Percentiles rank a stretch among this genome's conserved stretches.
phyloP scores from a whole-genome alignment of 768 basidiomycete species.

The Boletus pseudopeckii region DNA sequence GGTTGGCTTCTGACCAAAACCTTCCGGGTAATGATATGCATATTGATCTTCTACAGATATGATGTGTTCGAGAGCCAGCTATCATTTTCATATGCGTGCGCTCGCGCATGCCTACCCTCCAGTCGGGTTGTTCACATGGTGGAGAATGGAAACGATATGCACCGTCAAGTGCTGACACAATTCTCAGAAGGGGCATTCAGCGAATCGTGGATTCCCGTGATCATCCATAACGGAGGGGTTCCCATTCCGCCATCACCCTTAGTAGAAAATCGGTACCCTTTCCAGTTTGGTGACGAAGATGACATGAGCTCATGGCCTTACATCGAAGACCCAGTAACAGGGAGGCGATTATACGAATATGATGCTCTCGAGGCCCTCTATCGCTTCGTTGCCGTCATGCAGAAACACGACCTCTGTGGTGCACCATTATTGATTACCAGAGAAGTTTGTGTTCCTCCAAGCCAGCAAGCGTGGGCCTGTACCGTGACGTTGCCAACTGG shows the following conservation, averaged over 20 bases:
- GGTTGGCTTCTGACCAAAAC: constrained; percentile 38
- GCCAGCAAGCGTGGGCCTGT: constrained; percentile 39
- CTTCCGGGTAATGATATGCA: background rate
- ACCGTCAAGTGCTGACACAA: constrained; percentile 50
- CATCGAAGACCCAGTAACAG: constrained; percentile 61
- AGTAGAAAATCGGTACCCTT: constrained; percentile 38
- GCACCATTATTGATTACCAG: constrained; percentile 21
- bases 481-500: constrained; percentile 46
- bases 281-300: constrained; percentile 44
- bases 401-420: constrained; percentile 5
- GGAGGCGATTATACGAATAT: constrained; percentile 53
- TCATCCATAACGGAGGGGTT: constrained; percentile 32
- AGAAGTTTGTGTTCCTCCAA: constrained; percentile 22
- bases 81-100: constrained; percentile 54
- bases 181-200: constrained; percentile 38
- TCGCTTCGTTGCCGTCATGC: constrained; percentile 39
- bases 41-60: constrained; percentile 34
- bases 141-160: constrained; percentile 53
- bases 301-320: constrained; percentile 30
- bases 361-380: constrained; percentile 58
- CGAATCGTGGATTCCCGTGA: constrained; percentile 50
- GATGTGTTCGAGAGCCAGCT: constrained; percentile 52
- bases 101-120: constrained; percentile 43
- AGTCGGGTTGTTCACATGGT: constrained; percentile 62
- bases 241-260: constrained; percentile 46